phyloP scores from a whole-genome alignment of 2,329 filamentous ascomycete species.

The Exophiala aquamarina region DNA sequence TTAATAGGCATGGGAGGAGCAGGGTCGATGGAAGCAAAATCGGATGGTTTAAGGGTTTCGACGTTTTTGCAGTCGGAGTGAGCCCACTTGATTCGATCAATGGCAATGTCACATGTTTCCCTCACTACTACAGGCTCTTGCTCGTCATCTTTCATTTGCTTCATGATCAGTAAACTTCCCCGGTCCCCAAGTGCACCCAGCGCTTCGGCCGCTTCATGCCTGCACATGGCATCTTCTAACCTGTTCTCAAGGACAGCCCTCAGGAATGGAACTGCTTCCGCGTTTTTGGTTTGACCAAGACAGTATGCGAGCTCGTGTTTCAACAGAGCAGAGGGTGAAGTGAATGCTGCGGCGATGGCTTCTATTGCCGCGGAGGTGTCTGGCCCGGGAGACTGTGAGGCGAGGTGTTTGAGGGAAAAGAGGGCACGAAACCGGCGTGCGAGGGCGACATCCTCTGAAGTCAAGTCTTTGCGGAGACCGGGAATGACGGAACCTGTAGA shows the following conservation, averaged over 20 bases:
- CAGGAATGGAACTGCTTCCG: constrained; percentile 70
- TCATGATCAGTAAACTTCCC: constrained; percentile 71
- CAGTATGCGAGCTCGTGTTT: constrained; percentile 99
- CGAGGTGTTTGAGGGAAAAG: constrained; percentile 95
- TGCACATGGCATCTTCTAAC: constrained; percentile 88
- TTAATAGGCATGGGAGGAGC: constrained; percentile 80
- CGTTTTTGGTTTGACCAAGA: constrained; percentile 83
- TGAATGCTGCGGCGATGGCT: constrained; percentile 85
- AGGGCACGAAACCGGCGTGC: constrained; percentile 91
- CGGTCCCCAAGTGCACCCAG: constrained; percentile 80
- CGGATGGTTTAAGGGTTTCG: constrained; percentile 81
- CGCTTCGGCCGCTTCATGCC: constrained; percentile 95
- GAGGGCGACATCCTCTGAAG: constrained; percentile 76
- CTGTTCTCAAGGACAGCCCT: constrained; percentile 72
- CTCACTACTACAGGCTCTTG: constrained; percentile 78
- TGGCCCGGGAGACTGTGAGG: constrained; percentile 61
- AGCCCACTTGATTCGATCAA: constrained; percentile 92
- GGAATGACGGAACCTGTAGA: constrained; percentile 39
- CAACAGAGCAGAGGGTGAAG: constrained; percentile 80
- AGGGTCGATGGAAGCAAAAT: constrained; percentile 94
- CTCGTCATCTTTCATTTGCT: constrained; percentile 69
- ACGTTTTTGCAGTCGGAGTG: constrained; percentile 68
- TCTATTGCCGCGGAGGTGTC: constrained; percentile 64
- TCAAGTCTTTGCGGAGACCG: constrained; percentile 67
- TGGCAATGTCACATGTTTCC: constrained; percentile 96